phyloP scores from a whole-genome alignment of 805 yeast genomes.

The Saturnispora quitensis region DNA sequence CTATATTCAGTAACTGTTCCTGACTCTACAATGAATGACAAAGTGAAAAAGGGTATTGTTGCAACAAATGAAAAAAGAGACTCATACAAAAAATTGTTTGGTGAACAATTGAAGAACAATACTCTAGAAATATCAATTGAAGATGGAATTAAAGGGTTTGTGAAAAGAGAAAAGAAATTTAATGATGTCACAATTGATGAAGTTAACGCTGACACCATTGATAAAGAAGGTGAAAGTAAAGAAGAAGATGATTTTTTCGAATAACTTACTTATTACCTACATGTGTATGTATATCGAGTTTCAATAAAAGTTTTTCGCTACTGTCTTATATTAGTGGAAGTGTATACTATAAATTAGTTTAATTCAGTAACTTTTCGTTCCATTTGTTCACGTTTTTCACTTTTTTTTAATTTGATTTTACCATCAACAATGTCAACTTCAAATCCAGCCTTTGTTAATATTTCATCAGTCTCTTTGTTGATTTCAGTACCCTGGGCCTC shows the following conservation, averaged over 20 bases:
- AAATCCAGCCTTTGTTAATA: conserved; percentile 56
- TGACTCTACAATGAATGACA: conserved; percentile 24
- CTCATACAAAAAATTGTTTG: conserved; percentile 44
- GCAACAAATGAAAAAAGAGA: conserved; percentile 35
- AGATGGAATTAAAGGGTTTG: conserved; percentile 33
- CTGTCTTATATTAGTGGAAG: background rate
- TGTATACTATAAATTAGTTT: conserved; percentile 3
- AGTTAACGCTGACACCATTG: conserved; percentile 13
- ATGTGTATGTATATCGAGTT: background rate
- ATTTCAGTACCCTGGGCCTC: conserved; percentile 67
- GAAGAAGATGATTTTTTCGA: conserved; percentile 31
- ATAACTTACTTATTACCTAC: conserved; percentile 3
- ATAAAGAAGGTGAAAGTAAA: conserved; percentile 11
- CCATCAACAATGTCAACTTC: conserved; percentile 71
- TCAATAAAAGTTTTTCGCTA: no score
- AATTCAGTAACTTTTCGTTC: conserved; percentile 13
- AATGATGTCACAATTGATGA: conserved; percentile 13
- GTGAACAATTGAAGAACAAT: conserved; percentile 41
- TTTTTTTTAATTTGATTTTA: conserved; percentile 43
- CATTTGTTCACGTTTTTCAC: conserved; percentile 2
- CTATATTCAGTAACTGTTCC: conserved; percentile 46
- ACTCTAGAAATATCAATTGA: conserved; percentile 45
- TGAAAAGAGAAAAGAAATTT: conserved; percentile 9
- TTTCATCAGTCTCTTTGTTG: conserved; percentile 40
- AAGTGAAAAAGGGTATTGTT: conserved; percentile 35